These are phyloP conservation scores for Coelastrella sp. DNA, from an alignment of 139 green algal species.

Conservation along the genomic window DNA sequence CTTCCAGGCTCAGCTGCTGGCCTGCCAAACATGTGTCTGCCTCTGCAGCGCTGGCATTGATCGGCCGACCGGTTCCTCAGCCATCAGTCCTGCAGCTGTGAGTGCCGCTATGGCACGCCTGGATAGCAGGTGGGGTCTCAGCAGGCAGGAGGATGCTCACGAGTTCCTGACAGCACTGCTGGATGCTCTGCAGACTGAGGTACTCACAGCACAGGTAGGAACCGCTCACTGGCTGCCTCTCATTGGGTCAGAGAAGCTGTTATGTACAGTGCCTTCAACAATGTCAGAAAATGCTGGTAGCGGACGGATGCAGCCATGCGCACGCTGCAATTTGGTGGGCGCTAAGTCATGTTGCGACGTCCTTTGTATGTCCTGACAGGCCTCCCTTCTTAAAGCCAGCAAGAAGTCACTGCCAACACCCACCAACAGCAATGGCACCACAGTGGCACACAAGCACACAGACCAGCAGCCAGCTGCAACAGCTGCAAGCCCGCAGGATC, in stretches of 20 bases:
- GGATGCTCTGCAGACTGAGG: slow-evolving; percentile 73
- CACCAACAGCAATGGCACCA: neutral
- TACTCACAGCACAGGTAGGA: slow-evolving; percentile 62
- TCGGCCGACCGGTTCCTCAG: neutral
- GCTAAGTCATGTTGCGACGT: no score
- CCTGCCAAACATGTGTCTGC: no score
- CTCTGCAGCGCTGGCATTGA: no score
- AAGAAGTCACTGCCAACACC: neutral
- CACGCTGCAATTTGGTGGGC: no score
- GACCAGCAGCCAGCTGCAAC: neutral
- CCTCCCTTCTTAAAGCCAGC: no score
- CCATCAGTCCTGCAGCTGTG: slow-evolving; percentile 56
- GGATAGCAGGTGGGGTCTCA: slow-evolving; percentile 56
- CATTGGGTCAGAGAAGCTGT: no score
- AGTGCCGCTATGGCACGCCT: slow-evolving; percentile 60
- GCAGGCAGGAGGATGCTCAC: slow-evolving; percentile 79
- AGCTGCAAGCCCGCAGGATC: neutral
- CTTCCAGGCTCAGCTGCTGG: no score
- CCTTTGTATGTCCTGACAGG: no score
- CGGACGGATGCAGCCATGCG: no score
- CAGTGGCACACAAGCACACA: neutral
- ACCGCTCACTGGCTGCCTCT: neutral
- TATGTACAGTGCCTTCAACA: no score
- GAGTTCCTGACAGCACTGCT: slow-evolving; percentile 80
- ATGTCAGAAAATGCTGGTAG: no score